These are phyloP conservation scores for Biscogniauxia marginata DNA, from an alignment of 2,329 filamentous ascomycete species.

Conservation along the genomic window DNA sequence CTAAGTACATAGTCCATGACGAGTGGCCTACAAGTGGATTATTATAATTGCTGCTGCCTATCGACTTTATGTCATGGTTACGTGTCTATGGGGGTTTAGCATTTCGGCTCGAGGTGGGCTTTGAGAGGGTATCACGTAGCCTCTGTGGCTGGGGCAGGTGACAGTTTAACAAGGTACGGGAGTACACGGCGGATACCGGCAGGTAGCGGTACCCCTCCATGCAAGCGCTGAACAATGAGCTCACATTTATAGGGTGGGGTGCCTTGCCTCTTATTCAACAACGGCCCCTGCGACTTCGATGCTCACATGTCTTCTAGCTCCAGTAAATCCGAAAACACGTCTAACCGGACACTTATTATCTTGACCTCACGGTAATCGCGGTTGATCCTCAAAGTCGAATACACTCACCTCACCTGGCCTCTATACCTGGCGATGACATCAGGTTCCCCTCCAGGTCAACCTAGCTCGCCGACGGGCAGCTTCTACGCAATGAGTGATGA, in stretches of 20 bases:
- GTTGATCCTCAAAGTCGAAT: no score
- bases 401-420: conserved; percentile 12
- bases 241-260: not conserved
- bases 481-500: conserved; percentile 97
- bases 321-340: no score
- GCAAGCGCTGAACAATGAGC: not conserved
- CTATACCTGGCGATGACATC: conserved; percentile 34
- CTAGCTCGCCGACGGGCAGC: conserved; percentile 75
- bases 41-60: not conserved
- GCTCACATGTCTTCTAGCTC: conserved; percentile 4
- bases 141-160: not conserved
- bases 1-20: not conserved
- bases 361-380: no score
- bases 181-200: not conserved
- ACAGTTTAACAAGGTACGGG: not conserved
- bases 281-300: not conserved
- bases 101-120: no score
- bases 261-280: not conserved
- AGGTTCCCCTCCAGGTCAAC: conserved; percentile 33
- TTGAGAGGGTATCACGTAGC: not conserved
- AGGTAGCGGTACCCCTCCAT: not conserved
- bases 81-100: not conserved
- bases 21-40: not conserved
- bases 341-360: no score
- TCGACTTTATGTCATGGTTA: not conserved